Evolutionary conservation across 352 stramenopile species (phyloP).

Genomic region (Thalassiosira livingstoniorum): DNA sequence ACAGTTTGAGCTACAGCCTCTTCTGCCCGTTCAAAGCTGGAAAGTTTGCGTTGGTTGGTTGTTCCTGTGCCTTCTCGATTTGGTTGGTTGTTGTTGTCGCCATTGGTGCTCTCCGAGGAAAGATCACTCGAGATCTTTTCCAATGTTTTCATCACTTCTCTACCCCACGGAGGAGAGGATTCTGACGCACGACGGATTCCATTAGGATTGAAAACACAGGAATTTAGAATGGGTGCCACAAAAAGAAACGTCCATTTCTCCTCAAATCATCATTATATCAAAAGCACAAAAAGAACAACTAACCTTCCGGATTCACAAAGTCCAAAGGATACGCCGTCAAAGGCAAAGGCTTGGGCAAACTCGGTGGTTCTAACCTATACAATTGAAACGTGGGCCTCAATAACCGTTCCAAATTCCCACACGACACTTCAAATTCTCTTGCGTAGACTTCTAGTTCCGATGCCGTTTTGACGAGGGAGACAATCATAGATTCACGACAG

Average conservation of each 20-base stretch:
- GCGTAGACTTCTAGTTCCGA: slow-evolving; percentile 84
- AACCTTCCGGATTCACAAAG: slow-evolving; percentile 60
- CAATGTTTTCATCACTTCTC: slow-evolving; percentile 71
- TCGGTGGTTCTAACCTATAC: slow-evolving; percentile 69
- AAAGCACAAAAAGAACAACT: slow-evolving; percentile 15
- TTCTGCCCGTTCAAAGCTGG: slow-evolving; percentile 51
- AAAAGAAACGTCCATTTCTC: not conserved
- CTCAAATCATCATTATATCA: not conserved
- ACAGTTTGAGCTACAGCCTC: slow-evolving; percentile 72
- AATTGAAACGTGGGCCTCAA: slow-evolving; percentile 68
- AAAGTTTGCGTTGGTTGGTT: slow-evolving; percentile 26
- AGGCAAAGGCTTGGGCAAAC: slow-evolving; percentile 67
- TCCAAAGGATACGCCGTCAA: slow-evolving; percentile 83
- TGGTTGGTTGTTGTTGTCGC: slow-evolving; percentile 6
- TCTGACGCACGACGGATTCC: slow-evolving; percentile 37
- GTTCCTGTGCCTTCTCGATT: too few relatives aligned
- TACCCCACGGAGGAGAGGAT: slow-evolving; percentile 77
- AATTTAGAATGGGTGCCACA: not conserved
- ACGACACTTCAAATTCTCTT: slow-evolving; percentile 77
- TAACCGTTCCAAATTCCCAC: slow-evolving; percentile 77
- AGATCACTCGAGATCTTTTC: slow-evolving; percentile 74
- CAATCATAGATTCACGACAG: slow-evolving; percentile 82
- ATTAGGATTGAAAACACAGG: slow-evolving; percentile 23
- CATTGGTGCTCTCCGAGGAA: slow-evolving; percentile 27
- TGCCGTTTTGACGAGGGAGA: slow-evolving; percentile 75